Conservation (phyloP, 768 basidiomycete genomes). For the Leccinum barrowsii region DNA sequence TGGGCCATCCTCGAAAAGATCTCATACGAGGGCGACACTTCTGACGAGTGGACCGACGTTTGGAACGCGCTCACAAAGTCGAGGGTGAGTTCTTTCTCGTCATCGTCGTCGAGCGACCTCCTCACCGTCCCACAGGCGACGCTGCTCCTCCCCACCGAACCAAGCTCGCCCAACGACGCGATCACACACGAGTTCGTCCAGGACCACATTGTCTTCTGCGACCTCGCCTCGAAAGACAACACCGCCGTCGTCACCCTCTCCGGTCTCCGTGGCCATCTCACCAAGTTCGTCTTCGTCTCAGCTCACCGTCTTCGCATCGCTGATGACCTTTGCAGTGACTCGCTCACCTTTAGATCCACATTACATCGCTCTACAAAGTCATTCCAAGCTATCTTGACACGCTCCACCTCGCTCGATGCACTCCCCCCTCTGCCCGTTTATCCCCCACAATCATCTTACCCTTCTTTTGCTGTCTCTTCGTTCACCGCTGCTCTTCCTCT, state of each 20-base stretch:
- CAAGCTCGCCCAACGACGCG: constrained; percentile 45
- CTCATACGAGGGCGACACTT: constrained; percentile 46
- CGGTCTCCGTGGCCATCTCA: constrained; percentile 71
- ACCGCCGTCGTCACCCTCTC: constrained; percentile 73
- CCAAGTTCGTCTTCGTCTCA: constrained; percentile 45
- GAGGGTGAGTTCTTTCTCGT: constrained; percentile 50
- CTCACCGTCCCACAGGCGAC: constrained; percentile 53
- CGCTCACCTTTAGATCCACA: constrained; percentile 43
- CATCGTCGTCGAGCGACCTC: constrained; percentile 1
- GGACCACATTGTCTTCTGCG: constrained; percentile 77
- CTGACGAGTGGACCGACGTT: constrained; percentile 64
- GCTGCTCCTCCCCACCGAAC: constrained; percentile 72
- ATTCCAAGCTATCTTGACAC: constrained; percentile 38
- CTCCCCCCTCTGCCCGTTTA: constrained; percentile 54
- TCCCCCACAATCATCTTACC: constrained; percentile 41
- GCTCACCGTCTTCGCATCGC: constrained; percentile 23
- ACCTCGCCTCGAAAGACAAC: constrained; percentile 43
- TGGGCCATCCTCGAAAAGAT: constrained; percentile 79
- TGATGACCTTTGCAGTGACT: constrained; percentile 28
- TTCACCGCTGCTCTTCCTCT: constrained; percentile 34
- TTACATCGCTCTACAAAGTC: constrained; percentile 38
- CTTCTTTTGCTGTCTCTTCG: constrained; percentile 43
- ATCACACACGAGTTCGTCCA: constrained; percentile 74
- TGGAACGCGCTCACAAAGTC: constrained; percentile 61
- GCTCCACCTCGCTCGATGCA: constrained; percentile 35